Conservation (phyloP, 2,329 filamentous ascomycete species). For the Penicillium sp. region DNA sequence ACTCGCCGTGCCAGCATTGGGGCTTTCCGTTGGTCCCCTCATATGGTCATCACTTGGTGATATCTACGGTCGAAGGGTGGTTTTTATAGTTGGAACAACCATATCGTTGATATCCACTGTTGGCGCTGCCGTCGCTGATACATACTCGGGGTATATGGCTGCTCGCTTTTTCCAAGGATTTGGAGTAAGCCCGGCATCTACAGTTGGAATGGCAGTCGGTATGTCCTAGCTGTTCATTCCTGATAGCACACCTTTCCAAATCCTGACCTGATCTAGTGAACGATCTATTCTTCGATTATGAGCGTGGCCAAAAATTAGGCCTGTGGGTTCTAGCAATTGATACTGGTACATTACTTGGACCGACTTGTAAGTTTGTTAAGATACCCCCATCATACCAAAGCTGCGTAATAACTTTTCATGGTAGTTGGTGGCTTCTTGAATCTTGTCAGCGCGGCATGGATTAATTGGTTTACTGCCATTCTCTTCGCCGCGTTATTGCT, state of each 20-base stretch:
- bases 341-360: slow-evolving; percentile 52
- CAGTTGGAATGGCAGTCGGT: slow-evolving; percentile 56
- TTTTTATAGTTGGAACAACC: slow-evolving; percentile 50
- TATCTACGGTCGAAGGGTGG: slow-evolving; percentile 54
- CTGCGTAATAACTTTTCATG: neutral
- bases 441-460: slow-evolving; percentile 52
- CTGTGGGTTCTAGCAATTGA: slow-evolving; percentile 61
- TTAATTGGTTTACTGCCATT: slow-evolving; percentile 58
- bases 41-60: slow-evolving; percentile 54
- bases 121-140: slow-evolving; percentile 43
- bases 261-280: slow-evolving; percentile 36
- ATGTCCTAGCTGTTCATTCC: neutral
- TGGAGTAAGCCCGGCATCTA: slow-evolving; percentile 56
- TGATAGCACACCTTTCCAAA: too few species aligned
- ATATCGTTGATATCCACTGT: slow-evolving; percentile 47
- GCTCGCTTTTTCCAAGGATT: slow-evolving; percentile 61
- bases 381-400: neutral
- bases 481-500: slow-evolving; percentile 52
- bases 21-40: slow-evolving; percentile 54
- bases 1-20: slow-evolving; percentile 54
- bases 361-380: slow-evolving; percentile 41
- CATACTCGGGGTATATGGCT: slow-evolving; percentile 57
- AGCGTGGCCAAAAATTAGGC: slow-evolving; percentile 57
- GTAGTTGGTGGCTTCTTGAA: slow-evolving; percentile 54
- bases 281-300: slow-evolving; percentile 59